Base-by-base conservation (phyloP, 768 basidiomycete species). In the Lentinula lateritia region DNA sequence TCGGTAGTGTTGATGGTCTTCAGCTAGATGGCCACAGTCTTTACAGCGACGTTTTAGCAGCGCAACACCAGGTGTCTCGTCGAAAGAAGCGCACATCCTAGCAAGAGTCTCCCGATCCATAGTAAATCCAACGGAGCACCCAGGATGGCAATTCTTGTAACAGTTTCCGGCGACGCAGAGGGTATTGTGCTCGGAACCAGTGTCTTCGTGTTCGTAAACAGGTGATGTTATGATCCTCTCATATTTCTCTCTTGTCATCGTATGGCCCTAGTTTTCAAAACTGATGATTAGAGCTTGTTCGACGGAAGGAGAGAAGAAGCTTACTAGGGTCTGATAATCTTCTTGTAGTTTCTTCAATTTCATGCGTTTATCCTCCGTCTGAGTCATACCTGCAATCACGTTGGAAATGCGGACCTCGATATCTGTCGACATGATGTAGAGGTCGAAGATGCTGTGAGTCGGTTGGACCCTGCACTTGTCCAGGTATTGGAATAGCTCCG, bases 1-100 rank as follows among this genome's bases (percentile, higher is more conserved):
- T 13, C 61, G 48, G 45, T 62, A 66, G 56, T 66, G 66, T 12
- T 61, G 62, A 48, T 66, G 65, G 45, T 61, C 56, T 5, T 61
- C 43, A 20, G 60, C 56, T 10, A 38, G 36, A 52, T 65, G 66
- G 12, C 64, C 61, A 45, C 64, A 67, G 35, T 20, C 50, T 2
- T 35, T 28, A 39, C 64, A 66, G 35, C 15, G 52, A 36, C 38
- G 34, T 6, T 54, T 20, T 10, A 48, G 55, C 13, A 50, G 32
- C 32, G 15, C 28, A 18, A 32, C 35, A 50, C 50, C 50, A 52
- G 50, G 15, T 15, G 50, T 34, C 13, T 56, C 42, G 6, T 20
- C 8, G 50, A 64, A 65, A 18, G 62, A 52, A 32, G 34, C 20
- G 42, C 64, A 60, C 12, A 46, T 34, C 32, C 60, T 41, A 15